A percentile compares a stretch with the other conserved stretches of the same genome.
phyloP scores from a whole-genome alignment of 139 green algal species.

The Chlorella sp. region DNA sequence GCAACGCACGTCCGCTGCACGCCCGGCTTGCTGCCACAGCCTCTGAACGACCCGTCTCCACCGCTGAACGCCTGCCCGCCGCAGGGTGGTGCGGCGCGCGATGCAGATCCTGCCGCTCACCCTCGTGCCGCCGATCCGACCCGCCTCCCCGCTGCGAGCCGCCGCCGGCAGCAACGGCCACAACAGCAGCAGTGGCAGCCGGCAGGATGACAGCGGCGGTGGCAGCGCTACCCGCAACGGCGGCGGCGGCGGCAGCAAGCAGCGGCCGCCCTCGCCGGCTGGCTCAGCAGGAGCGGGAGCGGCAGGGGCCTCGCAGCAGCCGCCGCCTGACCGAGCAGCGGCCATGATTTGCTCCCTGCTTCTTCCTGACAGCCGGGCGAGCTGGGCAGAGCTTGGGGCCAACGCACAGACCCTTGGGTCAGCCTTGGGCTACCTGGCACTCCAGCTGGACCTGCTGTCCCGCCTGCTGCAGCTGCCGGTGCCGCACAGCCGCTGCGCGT shows the following conservation, averaged over 20 bases:
- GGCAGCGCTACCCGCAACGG: not conserved
- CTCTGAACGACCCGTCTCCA: too few relatives aligned
- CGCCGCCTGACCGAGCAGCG: not conserved
- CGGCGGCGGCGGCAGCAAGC: not conserved
- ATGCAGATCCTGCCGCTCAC: constrained; percentile 59
- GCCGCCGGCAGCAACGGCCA: not conserved
- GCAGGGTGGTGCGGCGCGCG: constrained; percentile 41
- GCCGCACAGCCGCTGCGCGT: constrained; percentile 59
- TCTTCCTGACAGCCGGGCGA: constrained; percentile 34
- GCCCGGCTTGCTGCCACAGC: too few relatives aligned
- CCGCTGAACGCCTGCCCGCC: too few relatives aligned
- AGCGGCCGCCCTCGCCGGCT: not conserved
- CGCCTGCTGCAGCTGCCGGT: constrained; percentile 66
- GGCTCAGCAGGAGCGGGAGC: not conserved
- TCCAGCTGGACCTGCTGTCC: constrained; percentile 64
- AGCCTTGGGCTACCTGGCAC: constrained; percentile 70
- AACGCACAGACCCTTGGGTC: constrained; percentile 36
- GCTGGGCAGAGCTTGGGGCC: constrained; percentile 4
- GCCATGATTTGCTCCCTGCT: constrained; percentile 52
- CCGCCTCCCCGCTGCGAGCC: constrained; percentile 11
- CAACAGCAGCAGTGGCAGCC: not conserved
- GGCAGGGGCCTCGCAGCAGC: not conserved
- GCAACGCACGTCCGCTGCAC: too few relatives aligned
- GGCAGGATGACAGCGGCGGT: not conserved
- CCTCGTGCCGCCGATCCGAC: not conserved